phyloP scores from a whole-genome alignment of 345 rosid species.

The Syzygium oleosum region DNA sequence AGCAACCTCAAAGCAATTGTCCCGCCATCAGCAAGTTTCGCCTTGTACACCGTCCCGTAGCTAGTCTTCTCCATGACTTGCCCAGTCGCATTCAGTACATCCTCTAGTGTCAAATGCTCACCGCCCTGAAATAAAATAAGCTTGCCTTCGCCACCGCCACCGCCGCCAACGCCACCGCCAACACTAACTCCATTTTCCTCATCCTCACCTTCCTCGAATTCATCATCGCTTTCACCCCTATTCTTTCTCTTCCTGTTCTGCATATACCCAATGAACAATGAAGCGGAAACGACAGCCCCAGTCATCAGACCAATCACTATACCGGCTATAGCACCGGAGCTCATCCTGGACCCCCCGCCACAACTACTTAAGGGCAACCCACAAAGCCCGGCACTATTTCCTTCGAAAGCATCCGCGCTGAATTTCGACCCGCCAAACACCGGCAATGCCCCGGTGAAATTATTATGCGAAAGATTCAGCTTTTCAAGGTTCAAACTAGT shows the following conservation, averaged over 20 bases:
- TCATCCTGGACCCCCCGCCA: slow-evolving; percentile 49
- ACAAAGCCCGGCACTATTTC: slow-evolving; percentile 77
- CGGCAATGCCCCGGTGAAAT: slow-evolving; percentile 78
- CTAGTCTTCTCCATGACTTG: slow-evolving; percentile 94
- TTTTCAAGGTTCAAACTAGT: slow-evolving; percentile 46
- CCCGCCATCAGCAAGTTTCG: slow-evolving; percentile 91
- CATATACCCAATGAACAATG: slow-evolving; percentile 73
- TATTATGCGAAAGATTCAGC: slow-evolving; percentile 80
- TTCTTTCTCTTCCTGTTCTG: slow-evolving; percentile 76
- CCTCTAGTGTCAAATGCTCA: slow-evolving; percentile 86
- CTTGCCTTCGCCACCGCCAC: slow-evolving; percentile 64
- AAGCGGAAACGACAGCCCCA: slow-evolving; percentile 78
- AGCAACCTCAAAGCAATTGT: slow-evolving; percentile 85
- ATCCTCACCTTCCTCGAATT: slow-evolving; percentile 64
- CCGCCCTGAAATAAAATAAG: slow-evolving; percentile 91
- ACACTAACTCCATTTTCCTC: slow-evolving; percentile 31
- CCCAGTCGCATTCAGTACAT: slow-evolving; percentile 95
- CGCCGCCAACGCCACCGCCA: slow-evolving; percentile 13
- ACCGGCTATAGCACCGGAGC: slow-evolving; percentile 90
- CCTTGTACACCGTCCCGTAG: slow-evolving; percentile 93
- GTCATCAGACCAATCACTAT: slow-evolving; percentile 90
- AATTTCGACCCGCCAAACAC: slow-evolving; percentile 55
- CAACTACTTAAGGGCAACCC: slow-evolving; percentile 74
- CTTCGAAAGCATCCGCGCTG: slow-evolving; percentile 60
- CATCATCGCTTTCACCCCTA: slow-evolving; percentile 61